phyloP scores from a whole-genome alignment of 2,329 filamentous ascomycete species.

The Ilyonectria sp. region DNA sequence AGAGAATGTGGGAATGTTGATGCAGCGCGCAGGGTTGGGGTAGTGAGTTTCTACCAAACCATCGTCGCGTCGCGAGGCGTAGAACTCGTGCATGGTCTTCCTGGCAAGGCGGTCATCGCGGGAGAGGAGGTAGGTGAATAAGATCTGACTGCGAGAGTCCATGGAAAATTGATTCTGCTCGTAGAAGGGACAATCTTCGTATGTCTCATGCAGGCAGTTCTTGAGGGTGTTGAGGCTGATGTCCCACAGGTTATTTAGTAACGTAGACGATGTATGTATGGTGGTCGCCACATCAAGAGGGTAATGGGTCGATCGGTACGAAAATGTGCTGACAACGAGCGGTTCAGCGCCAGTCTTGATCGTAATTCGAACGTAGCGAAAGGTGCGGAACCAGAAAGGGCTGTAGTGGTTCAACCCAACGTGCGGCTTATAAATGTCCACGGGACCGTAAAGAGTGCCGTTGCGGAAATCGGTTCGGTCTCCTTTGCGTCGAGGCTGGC shows the following conservation, averaged over 20 bases:
- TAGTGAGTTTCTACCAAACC: conserved; percentile 26
- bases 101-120: conserved; percentile 20
- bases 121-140: conserved; percentile 24
- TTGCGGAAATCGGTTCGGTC: conserved; percentile 16
- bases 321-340: conserved; percentile 9
- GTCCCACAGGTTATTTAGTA: conserved; percentile 19
- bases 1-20: conserved; percentile 27
- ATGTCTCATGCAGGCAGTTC: conserved; percentile 28
- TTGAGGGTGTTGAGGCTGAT: conserved; percentile 24
- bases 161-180: conserved; percentile 29
- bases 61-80: conserved; percentile 24
- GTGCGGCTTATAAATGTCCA: conserved; percentile 6
- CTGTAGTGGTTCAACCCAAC: conserved; percentile 21
- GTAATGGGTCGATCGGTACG: conserved; percentile 22
- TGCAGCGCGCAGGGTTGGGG: conserved; percentile 17
- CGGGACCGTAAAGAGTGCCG: conserved; percentile 15
- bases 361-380: conserved; percentile 18
- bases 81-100: conserved; percentile 33
- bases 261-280: conserved; percentile 12
- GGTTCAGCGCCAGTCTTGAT: conserved; percentile 8
- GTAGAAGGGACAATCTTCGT: conserved; percentile 26
- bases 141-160: conserved; percentile 28
- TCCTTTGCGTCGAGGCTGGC: conserved; percentile 17
- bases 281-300: conserved; percentile 11
- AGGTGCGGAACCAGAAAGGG: conserved; percentile 28